Evolutionary conservation across 2,329 filamentous ascomycete species (phyloP).

Genomic region (Calonectria montana): DNA sequence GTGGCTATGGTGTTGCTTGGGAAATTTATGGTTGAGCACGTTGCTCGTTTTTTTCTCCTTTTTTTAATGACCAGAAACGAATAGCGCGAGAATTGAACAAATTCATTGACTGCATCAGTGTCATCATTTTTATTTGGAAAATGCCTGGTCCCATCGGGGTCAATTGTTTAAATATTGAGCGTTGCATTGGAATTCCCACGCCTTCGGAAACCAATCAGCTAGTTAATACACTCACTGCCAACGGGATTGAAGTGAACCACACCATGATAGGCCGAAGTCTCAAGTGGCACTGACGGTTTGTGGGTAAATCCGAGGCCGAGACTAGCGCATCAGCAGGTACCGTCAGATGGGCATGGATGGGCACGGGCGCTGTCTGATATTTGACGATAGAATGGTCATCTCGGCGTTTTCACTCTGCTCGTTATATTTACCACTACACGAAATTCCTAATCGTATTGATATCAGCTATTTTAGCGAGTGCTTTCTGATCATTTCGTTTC

Average conservation of each 20-base stretch:
- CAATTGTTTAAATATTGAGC: too few relatives aligned
- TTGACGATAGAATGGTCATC: not conserved
- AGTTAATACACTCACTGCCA: too few relatives aligned
- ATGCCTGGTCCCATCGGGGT: too few relatives aligned
- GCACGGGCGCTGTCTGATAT: not conserved
- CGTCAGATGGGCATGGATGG: not conserved
- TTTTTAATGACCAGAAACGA: too few relatives aligned
- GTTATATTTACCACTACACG: not conserved
- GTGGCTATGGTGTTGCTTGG: too few relatives aligned
- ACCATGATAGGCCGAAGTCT: not conserved
- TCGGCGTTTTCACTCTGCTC: not conserved
- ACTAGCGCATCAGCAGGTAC: not conserved
- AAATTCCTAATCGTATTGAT: not conserved
- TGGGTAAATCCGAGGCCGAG: slow-evolving; percentile 1
- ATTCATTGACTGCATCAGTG: too few relatives aligned
- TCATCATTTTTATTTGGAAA: too few relatives aligned
- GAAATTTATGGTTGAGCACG: too few relatives aligned
- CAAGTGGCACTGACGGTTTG: not conserved
- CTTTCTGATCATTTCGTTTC: not conserved
- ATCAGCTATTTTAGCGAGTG: not conserved
- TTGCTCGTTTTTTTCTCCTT: too few relatives aligned
- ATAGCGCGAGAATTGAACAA: too few relatives aligned
- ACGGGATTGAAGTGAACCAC: not conserved
- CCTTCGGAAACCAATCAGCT: too few relatives aligned
- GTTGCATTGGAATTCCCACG: too few relatives aligned